Percentiles rank a stretch among this genome's conserved stretches.
phyloP scores from a whole-genome alignment of 768 basidiomycete genomes.

The Lactarius quietus region DNA sequence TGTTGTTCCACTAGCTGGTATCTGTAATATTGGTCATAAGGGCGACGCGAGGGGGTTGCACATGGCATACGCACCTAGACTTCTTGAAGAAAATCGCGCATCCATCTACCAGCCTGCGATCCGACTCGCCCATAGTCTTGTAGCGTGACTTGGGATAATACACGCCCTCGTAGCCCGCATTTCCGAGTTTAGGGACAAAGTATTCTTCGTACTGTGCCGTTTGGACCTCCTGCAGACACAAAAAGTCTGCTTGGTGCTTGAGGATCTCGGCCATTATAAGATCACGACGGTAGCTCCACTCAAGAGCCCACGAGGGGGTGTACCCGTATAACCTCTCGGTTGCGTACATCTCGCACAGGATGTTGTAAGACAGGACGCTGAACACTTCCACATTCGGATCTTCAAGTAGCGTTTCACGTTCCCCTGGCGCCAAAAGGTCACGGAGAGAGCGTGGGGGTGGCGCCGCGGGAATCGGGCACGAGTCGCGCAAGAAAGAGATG shows the following conservation, averaged over 20 bases:
- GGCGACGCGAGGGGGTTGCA: background rate
- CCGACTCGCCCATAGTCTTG: conserved; percentile 86
- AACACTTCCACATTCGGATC: conserved; percentile 74
- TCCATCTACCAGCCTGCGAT: conserved; percentile 88
- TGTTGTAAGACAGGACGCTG: conserved; percentile 87
- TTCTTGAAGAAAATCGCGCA: conserved; percentile 95
- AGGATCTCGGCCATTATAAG: conserved; percentile 82
- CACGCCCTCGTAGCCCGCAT: conserved; percentile 84
- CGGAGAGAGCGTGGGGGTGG: conserved; percentile 84
- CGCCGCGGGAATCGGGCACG: conserved; percentile 73
- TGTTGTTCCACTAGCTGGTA: conserved; percentile 93
- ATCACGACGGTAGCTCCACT: conserved; percentile 93
- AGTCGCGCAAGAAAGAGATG: conserved; percentile 89
- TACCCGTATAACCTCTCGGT: conserved; percentile 91
- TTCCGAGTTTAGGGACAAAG: conserved; percentile 68
- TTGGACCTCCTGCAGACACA: conserved; percentile 96
- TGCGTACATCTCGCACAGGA: conserved; percentile 88
- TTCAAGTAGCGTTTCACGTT: conserved; percentile 54
- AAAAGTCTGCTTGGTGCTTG: conserved; percentile 77
- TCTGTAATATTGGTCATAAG: conserved; percentile 38
- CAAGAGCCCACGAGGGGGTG: conserved; percentile 92
- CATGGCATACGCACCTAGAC: conserved; percentile 60
- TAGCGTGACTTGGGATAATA: conserved; percentile 91
- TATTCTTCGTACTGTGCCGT: conserved; percentile 89
- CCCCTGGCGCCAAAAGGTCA: conserved; percentile 52